These are phyloP conservation scores for Sonneratia caseolaris DNA, from an alignment of 345 rosid genomes.

Conservation along the genomic window DNA sequence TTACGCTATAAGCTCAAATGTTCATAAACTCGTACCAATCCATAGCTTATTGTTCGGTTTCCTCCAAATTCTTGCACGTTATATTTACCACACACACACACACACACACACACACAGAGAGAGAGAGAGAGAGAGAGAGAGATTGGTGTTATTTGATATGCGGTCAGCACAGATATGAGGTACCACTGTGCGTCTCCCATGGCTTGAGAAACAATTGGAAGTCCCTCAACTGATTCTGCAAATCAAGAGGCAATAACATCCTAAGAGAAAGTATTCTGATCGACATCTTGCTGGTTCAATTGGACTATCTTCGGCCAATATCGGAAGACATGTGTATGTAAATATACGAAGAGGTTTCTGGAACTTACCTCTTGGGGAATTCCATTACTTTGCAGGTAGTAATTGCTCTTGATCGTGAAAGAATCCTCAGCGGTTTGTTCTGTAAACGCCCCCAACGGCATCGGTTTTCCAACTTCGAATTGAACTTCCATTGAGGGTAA, in stretches of 20 bases:
- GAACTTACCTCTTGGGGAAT: not conserved
- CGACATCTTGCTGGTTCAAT: too few relatives aligned
- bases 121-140: too few relatives aligned
- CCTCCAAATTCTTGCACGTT: not conserved
- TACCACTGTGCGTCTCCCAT: conserved; percentile 5
- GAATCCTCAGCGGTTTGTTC: not conserved
- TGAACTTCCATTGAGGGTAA: not conserved
- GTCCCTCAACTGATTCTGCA: conserved; percentile 9
- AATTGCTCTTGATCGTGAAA: not conserved
- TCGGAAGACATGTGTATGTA: too few relatives aligned
- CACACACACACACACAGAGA: too few relatives aligned
- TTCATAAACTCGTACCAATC: not conserved
- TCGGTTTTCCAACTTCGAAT: not conserved
- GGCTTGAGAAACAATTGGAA: conserved; percentile 1
- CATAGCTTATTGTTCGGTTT: not conserved
- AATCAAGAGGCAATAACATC: not conserved
- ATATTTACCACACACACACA: too few relatives aligned
- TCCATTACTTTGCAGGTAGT: not conserved
- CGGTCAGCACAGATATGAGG: not conserved
- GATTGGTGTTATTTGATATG: not conserved
- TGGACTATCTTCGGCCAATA: too few relatives aligned
- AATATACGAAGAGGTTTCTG: too few relatives aligned
- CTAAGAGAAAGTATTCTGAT: not conserved
- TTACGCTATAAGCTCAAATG: not conserved
- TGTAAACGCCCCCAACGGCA: too few relatives aligned